These are phyloP conservation scores for Rhamnella rubrinervis DNA, from an alignment of 331 rosid species.

Conservation along the genomic window DNA sequence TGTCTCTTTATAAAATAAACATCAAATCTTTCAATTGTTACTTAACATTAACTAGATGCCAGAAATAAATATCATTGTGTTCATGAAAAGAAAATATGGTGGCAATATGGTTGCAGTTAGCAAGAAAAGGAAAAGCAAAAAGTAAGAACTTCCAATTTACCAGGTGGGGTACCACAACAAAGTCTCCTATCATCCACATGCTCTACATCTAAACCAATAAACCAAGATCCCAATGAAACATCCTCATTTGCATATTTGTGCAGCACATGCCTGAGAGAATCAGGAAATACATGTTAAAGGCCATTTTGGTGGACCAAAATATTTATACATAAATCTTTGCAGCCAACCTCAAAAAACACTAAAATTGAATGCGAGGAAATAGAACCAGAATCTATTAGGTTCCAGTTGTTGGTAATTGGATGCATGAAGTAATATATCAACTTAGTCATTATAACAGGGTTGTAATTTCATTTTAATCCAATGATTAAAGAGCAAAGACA, in stretches of 20 bases:
- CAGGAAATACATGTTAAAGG: constrained; percentile 18
- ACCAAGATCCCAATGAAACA: constrained; percentile 88
- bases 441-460: background rate
- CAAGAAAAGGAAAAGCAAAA: background rate
- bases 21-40: too few species aligned
- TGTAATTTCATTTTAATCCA: background rate
- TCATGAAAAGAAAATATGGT: too few species aligned
- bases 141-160: constrained; percentile 33
- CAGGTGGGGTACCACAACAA: constrained; percentile 86
- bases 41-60: too few species aligned
- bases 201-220: constrained; percentile 88
- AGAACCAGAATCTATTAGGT: background rate
- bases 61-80: too few species aligned
- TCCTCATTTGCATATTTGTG: constrained; percentile 89
- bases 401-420: background rate
- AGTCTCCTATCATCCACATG: constrained; percentile 78
- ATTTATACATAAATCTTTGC: background rate
- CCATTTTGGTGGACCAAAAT: background rate
- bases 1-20: too few species aligned
- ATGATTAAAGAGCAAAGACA: background rate
- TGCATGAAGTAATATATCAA: background rate
- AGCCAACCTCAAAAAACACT: background rate
- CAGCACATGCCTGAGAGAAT: constrained; percentile 51
- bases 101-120: background rate
- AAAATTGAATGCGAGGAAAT: background rate